Base-by-base conservation (phyloP, 2,329 filamentous ascomycete species). In the Endothia cerciana region DNA sequence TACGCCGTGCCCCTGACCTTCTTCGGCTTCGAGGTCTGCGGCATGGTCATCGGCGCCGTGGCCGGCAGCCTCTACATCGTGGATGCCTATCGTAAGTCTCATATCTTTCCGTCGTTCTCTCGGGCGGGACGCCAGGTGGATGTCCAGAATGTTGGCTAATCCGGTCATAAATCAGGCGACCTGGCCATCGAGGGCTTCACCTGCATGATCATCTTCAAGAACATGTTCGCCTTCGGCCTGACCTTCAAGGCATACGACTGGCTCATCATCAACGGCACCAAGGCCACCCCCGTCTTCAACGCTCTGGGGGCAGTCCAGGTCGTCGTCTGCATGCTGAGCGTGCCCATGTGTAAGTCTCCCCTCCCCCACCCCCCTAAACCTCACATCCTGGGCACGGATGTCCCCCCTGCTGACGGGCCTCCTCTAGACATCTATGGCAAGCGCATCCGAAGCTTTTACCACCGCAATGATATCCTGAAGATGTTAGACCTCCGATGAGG, bases 41-140 rank as follows among this genome's bases (percentile, higher is more conserved):
- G 92, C 2, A 97, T 97, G 92, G 93, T 97, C 0, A 89, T 97
- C 73, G 94, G 94, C 0, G 92, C 94, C 1, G 93, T 97, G 2
- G 89, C 92, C 1, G 91, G 89, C 68, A 91, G 92, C 0, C 80
- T 97, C 30, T 98, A 98, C 74, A 90, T 97, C 73, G 91, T 97
- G 8, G 94, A 97, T 78, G 94, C 94, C 0, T 94, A 97, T 78
- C 89, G 93, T 90, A 80, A 77, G 88, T 85, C 10, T 43, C 33
- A 59, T 40, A 36, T 17, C 40, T 22, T 45, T 7, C 25, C 41
- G 6, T 3, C 25, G n/a, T n/a, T n/a, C n/a, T n/a, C n/a, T n/a
- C n/a, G n/a, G n/a, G 33, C 33, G 33, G 33, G 6, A 5, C 33
- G 33, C 10, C 33, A 10, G 33, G 33, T 36, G 33, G 33, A 36